These are phyloP conservation scores for Penicillium hordei DNA, from an alignment of 2,329 filamentous ascomycete genomes.

Conservation along the genomic window DNA sequence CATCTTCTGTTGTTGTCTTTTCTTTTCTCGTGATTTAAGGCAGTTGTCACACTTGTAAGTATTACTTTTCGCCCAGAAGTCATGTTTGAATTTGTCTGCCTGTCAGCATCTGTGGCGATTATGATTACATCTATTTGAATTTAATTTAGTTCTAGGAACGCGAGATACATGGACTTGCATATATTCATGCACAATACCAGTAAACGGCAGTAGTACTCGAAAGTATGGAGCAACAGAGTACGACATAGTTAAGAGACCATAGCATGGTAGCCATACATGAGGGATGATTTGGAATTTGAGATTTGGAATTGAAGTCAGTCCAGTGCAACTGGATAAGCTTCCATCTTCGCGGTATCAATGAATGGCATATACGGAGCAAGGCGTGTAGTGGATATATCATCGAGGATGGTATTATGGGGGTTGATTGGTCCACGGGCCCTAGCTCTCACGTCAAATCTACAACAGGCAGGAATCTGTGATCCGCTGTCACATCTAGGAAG, in stretches of 20 bases:
- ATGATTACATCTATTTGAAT: too few relatives aligned
- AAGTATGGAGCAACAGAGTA: background rate
- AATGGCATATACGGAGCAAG: background rate
- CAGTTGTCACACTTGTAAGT: too few relatives aligned
- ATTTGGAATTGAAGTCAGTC: background rate
- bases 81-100: too few relatives aligned
- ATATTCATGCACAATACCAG: background rate
- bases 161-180: background rate
- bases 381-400: constrained; percentile 2
- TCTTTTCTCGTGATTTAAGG: too few relatives aligned
- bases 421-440: constrained; percentile 11
- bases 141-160: background rate
- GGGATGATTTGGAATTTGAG: background rate
- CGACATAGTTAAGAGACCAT: background rate
- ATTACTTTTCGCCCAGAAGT: too few relatives aligned
- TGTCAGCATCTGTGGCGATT: too few relatives aligned
- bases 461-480: constrained; percentile 11
- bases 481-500: constrained; percentile 19
- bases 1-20: too few relatives aligned
- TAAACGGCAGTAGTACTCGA: background rate
- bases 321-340: background rate
- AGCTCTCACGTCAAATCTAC: constrained; percentile 4
- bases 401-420: background rate
- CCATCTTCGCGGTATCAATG: background rate
- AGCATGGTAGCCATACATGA: background rate